Percentiles rank a stretch among this genome's conserved stretches.
phyloP scores from a whole-genome alignment of 345 rosid genomes.

The Syzygium aromaticum region DNA sequence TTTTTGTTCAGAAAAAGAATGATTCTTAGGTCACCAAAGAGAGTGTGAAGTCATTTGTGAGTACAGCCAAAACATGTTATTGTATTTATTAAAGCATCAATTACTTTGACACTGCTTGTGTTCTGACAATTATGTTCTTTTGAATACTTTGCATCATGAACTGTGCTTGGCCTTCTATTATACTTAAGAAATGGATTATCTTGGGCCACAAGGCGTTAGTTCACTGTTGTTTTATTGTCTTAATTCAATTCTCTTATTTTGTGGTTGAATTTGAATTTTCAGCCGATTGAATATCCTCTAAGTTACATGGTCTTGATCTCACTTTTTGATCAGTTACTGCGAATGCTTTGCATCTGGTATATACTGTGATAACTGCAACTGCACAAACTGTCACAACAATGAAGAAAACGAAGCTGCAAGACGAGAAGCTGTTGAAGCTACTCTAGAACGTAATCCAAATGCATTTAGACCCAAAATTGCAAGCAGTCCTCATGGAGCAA shows the following conservation, averaged over 20 bases:
- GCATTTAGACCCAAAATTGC: slow-evolving; percentile 99
- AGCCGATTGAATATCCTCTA: neutral
- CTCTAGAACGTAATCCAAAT: slow-evolving; percentile 92
- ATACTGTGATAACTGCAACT: slow-evolving; percentile 98
- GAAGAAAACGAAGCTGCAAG: slow-evolving; percentile 88
- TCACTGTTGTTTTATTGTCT: neutral
- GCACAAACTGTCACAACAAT: slow-evolving; percentile 86
- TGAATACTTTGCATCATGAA: neutral
- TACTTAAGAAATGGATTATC: neutral
- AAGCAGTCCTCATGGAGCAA: slow-evolving; percentile 82
- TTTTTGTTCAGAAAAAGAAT: neutral
- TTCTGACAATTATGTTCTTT: neutral
- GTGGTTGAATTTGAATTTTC: neutral
- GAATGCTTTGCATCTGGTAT: slow-evolving; percentile 98
- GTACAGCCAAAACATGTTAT: neutral
- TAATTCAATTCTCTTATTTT: neutral
- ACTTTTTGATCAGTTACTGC: slow-evolving; percentile 60
- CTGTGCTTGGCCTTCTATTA: neutral
- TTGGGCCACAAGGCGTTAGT: neutral
- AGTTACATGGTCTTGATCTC: neutral
- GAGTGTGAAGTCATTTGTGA: neutral
- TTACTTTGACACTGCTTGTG: neutral
- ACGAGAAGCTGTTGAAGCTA: slow-evolving; percentile 89
- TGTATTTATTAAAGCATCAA: neutral
- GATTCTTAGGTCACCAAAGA: neutral